Conservation (phyloP, 441 rosid genomes). For the Manihot esculenta region DNA sequence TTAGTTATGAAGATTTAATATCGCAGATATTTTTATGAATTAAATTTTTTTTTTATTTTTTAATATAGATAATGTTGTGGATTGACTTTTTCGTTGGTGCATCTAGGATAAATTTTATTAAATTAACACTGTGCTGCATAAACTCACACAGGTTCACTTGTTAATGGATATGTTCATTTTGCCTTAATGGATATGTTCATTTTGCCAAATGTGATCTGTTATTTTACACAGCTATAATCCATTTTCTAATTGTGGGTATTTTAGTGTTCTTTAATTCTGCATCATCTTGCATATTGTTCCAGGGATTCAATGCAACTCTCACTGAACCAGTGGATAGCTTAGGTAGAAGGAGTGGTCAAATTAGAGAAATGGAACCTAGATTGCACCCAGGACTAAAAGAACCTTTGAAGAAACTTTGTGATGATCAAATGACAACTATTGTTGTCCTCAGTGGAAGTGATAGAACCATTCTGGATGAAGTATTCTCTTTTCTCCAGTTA, state of each 20-base stretch:
- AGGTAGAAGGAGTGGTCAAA: constrained; percentile 64
- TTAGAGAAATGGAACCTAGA: constrained; percentile 68
- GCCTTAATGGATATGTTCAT: neutral
- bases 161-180: neutral
- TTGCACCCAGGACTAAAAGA: constrained; percentile 58
- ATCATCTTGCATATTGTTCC: constrained; percentile 18
- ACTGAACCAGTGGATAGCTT: constrained; percentile 55
- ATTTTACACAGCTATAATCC: neutral
- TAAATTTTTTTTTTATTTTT: neutral
- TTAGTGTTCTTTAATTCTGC: neutral
- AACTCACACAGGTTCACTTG: neutral
- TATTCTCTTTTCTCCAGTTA: constrained; percentile 28
- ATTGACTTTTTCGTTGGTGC: neutral
- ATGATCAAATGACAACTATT: constrained; percentile 51
- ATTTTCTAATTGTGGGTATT: neutral
- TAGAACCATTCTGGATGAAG: constrained; percentile 62
- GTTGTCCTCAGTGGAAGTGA: constrained; percentile 76
- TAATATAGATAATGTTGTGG: neutral
- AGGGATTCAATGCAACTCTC: constrained; percentile 73
- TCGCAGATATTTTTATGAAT: neutral
- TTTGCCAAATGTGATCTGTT: neutral
- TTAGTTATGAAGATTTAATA: neutral
- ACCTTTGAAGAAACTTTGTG: constrained; percentile 55
- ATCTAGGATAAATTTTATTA: neutral
- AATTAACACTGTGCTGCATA: neutral